Evolutionary conservation across 2,329 filamentous ascomycete genomes (phyloP), one percentile per base, ranked within the genome.

Genomic region (Nemania bipapillata): DNA sequence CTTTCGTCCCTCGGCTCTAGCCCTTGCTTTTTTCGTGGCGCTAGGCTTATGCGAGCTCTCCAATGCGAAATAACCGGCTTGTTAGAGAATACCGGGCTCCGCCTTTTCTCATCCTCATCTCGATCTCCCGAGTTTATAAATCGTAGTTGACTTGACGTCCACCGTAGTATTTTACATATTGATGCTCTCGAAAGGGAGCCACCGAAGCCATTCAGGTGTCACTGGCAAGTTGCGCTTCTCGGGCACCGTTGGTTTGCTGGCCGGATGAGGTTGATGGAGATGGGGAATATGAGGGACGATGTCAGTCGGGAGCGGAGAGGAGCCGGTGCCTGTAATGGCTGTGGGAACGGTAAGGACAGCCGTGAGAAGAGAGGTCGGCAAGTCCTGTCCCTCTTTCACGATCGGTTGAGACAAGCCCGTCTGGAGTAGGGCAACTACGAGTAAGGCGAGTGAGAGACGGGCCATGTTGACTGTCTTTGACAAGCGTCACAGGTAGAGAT

Each of bases 121-220:
- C 28, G 12, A 11, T 64, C 49, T 20, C 28, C 28, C 52, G 11
- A 61, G 22, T 22, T 30, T 42, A 3, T 17, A 4, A 54, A 26
- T 62, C 47, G 59, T n/a, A n/a, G n/a, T n/a, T n/a, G n/a, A n/a
- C n/a, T 49, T 26, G 30, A 32, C 28, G 22, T 30, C 8, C 1
- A 9, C 20, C 49, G 3, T 7, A 30, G 49, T 12, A 50, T 37
- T 40, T 58, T 58, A 70, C 57, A 68, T 35, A 37, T 70, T 70
- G 64, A 70, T 67, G 7, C 24, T 61, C 32, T 70, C 68, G 30
- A 70, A 70, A 9, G 68, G 68, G 2, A 70, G 57, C 68, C 68
- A 70, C 6, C 66, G 64, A 11, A 65, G 53, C 70, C 70, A 68
- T 55, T 68, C 32, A 45, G 65, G 65, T 4, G 68, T 54, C 12